Conservation (phyloP, 179 eudicot species). For the Monotropa hypopitys region DNA sequence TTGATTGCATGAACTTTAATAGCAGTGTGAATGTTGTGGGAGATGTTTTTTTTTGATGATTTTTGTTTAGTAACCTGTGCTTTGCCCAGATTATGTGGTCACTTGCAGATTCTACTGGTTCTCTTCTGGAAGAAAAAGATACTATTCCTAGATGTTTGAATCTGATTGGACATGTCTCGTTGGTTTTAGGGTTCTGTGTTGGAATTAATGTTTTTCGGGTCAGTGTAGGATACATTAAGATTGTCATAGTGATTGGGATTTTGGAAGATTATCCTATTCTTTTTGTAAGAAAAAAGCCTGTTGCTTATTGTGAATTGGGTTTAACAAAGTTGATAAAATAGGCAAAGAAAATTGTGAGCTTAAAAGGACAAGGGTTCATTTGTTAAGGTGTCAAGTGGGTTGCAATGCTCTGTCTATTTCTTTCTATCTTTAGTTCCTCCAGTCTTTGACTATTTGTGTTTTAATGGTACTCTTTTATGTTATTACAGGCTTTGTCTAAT, state of each 20-base stretch:
- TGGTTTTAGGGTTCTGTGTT: not conserved
- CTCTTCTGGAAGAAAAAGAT: not conserved
- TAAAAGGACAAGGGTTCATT: not conserved
- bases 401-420: not conserved
- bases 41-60: not conserved
- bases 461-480: not conserved
- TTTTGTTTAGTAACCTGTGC: not conserved
- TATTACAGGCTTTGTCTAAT: constrained; percentile 38
- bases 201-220: not conserved
- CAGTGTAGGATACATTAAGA: not conserved
- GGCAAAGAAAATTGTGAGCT: not conserved
- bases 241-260: not conserved
- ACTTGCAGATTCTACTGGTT: not conserved
- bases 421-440: not conserved
- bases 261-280: not conserved
- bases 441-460: not conserved
- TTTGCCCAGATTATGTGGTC: not conserved
- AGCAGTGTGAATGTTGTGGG: not conserved
- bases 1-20: not conserved
- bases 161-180: not conserved
- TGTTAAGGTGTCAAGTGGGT: not conserved
- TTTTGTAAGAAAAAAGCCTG: not conserved
- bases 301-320: not conserved
- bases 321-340: not conserved
- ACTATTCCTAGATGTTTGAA: not conserved